Base-by-base conservation (phyloP, 176 grass and related monocot species). In the Aegilops umbellulata region DNA sequence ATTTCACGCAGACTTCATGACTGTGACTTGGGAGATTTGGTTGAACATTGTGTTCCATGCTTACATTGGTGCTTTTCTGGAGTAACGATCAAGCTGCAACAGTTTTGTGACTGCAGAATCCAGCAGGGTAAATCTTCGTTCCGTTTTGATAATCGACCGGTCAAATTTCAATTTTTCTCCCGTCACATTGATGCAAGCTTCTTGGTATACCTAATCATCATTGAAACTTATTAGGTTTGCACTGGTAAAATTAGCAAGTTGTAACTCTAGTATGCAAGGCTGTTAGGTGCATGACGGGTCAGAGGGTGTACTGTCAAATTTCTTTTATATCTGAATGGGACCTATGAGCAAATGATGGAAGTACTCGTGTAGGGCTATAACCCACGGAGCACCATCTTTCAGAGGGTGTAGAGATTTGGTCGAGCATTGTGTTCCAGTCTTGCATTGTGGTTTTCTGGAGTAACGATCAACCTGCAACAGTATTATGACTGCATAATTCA, bases 361-460 rank as follows among this genome's bases (percentile, higher is more conserved):
- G 86, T 76, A 88, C 46, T 55, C 68, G 24, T 70, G 60, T 72
- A 87, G 60, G 60, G 24, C 69, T 72, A 67, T 77, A 17, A 11
- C 15, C 15, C 49, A 19, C 72, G 9, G 5, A 14, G 81, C 41
- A 83, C 51, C 62, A 30, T 61, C 4, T 41, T 8, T 30, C 29
- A 30, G 29, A 30, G 29, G 29, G 29, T 30, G 29, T 30, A 30
- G 29, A 30, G 29, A 30, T 30, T 32, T 32, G 4, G 31, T 72
- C 35, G 35, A 36, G 8, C 35, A 36, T 36, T 36, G 35, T 36
- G 35, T 2, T 36, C 35, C 35, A 36, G 35, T 0, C 35, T 36
- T 38, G 10, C 5, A 36, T 30, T 57, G 5, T 44, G 19, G 57
- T 68, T 19, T 31, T 76, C 44, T 13, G 12, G 31, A 67, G 57